A percentile compares a stretch with the other conserved stretches of the same genome.
Evolutionary conservation across 2,329 filamentous ascomycete genomes (phyloP).

Genomic region (Penicillium sp.): DNA sequence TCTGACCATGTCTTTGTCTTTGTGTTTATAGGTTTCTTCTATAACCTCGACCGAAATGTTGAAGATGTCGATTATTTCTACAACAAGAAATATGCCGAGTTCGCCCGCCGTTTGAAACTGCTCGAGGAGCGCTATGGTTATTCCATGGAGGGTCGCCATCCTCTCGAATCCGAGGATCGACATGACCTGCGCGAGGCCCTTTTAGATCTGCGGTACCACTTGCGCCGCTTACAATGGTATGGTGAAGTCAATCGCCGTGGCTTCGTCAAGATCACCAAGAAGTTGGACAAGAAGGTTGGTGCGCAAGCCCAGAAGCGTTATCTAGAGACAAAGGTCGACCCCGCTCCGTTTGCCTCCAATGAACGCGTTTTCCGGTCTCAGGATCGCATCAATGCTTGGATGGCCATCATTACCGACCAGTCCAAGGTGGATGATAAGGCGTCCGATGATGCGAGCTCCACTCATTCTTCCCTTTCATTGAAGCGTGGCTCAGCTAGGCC

Average conservation of each 20-base stretch:
- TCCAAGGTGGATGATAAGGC: constrained; percentile 66
- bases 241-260: constrained; percentile 93
- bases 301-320: constrained; percentile 80
- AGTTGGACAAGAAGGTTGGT: constrained; percentile 90
- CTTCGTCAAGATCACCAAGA: constrained; percentile 98
- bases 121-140: constrained; percentile 85
- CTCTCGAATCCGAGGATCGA: constrained; percentile 81
- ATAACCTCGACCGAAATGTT: constrained; percentile 91
- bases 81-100: constrained; percentile 90
- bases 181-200: constrained; percentile 90
- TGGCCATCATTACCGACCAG: constrained; percentile 63
- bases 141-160: constrained; percentile 65
- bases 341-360: constrained; percentile 82
- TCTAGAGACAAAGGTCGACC: constrained; percentile 85
- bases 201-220: constrained; percentile 79
- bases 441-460: constrained; percentile 72
- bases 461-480: constrained; percentile 67
- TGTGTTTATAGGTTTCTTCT: constrained; percentile 77
- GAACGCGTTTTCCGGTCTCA: constrained; percentile 57
- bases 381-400: constrained; percentile 82
- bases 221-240: constrained; percentile 95
- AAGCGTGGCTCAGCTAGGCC: constrained; percentile 74
- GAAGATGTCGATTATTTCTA: constrained; percentile 97
- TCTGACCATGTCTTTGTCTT: constrained; percentile 21
- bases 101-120: constrained; percentile 77